phyloP scores from a whole-genome alignment of 192 early-diverging fungal species.

The Umbelopsis sp. region DNA sequence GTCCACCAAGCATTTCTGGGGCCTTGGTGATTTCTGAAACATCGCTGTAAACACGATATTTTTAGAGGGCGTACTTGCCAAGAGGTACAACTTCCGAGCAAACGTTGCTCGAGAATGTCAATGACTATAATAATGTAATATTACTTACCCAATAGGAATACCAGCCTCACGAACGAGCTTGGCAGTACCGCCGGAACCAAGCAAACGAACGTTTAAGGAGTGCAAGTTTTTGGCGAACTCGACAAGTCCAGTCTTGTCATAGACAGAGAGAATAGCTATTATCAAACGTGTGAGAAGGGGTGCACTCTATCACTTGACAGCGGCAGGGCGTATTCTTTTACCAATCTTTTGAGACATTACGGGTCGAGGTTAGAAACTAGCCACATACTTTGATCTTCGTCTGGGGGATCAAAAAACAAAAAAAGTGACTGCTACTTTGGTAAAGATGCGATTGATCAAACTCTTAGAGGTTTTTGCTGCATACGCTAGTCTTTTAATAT shows the following conservation, averaged over 20 bases:
- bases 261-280: slow-evolving; percentile 89
- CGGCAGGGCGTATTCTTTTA: background rate
- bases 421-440: slow-evolving; percentile 14
- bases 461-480: too few relatives aligned
- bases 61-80: background rate
- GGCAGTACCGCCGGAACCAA: slow-evolving; percentile 96
- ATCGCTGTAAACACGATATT: slow-evolving; percentile 60
- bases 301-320: background rate
- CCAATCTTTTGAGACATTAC: slow-evolving; percentile 36
- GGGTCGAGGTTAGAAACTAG: background rate
- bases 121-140: background rate
- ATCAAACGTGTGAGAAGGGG: background rate
- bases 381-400: background rate
- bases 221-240: slow-evolving; percentile 85
- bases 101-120: background rate
- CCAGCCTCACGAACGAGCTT: slow-evolving; percentile 88
- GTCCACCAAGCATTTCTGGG: slow-evolving; percentile 98
- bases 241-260: slow-evolving; percentile 95
- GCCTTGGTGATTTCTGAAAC: slow-evolving; percentile 97
- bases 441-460: too few relatives aligned
- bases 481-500: too few relatives aligned
- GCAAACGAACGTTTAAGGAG: slow-evolving; percentile 75
- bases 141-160: slow-evolving; percentile 78
- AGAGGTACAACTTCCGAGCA: background rate
- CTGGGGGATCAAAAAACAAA: background rate